Evolutionary conservation across 2,329 filamentous ascomycete genomes (phyloP).

Genomic region (Bertia moriformis): DNA sequence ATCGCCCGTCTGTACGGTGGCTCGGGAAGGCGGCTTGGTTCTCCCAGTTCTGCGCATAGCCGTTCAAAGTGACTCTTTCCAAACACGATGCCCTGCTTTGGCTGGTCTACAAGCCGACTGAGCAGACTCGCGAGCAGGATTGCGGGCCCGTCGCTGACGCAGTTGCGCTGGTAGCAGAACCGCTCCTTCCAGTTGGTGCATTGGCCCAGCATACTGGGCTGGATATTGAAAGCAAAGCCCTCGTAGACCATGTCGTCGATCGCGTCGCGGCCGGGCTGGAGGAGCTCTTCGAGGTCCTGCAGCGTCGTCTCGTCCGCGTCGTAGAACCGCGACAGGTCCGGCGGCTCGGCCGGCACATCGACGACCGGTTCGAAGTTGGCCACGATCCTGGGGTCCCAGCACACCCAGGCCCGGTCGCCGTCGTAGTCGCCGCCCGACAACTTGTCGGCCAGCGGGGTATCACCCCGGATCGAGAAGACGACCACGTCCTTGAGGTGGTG

Average conservation of each 20-base stretch:
- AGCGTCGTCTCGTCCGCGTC: slow-evolving; percentile 30
- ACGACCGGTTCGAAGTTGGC: too few species aligned
- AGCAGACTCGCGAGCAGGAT: slow-evolving; percentile 34
- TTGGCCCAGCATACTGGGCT: slow-evolving; percentile 40
- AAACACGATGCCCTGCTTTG: slow-evolving; percentile 39
- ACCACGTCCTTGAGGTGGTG: slow-evolving; percentile 63
- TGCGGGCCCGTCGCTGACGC: slow-evolving; percentile 27
- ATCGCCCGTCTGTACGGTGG: slow-evolving; percentile 27
- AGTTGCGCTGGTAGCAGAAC: slow-evolving; percentile 36
- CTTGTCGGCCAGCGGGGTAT: slow-evolving; percentile 49
- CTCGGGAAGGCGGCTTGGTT: slow-evolving; percentile 11
- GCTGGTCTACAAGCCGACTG: slow-evolving; percentile 38
- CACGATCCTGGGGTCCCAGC: slow-evolving; percentile 56
- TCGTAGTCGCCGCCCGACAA: slow-evolving; percentile 73
- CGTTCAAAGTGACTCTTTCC: slow-evolving; percentile 20
- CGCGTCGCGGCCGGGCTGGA: slow-evolving; percentile 5
- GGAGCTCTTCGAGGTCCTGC: slow-evolving; percentile 18
- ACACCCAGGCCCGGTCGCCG: slow-evolving; percentile 65
- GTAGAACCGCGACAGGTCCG: slow-evolving; percentile 37
- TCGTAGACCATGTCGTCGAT: slow-evolving; percentile 31
- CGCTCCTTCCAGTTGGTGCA: slow-evolving; percentile 52
- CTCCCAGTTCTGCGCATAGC: slow-evolving; percentile 13
- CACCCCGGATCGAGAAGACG: slow-evolving; percentile 56
- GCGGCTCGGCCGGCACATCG: slow-evolving; percentile 39
- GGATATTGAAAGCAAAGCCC: slow-evolving; percentile 42